Evolutionary conservation across 2,329 filamentous ascomycete species (phyloP).

Genomic region (Hypoxylon sp.): DNA sequence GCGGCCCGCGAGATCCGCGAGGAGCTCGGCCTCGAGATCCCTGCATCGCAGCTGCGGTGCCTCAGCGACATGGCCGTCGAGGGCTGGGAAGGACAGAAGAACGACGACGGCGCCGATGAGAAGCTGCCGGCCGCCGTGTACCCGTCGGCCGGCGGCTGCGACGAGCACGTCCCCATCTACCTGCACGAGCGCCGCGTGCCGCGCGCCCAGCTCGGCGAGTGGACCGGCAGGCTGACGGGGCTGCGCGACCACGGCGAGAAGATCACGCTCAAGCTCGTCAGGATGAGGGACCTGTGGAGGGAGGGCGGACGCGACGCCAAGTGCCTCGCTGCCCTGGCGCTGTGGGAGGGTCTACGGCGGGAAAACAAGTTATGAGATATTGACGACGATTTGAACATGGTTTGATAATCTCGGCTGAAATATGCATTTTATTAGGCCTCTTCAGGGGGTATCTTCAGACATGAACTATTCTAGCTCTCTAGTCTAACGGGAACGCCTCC

Average conservation of each 20-base stretch:
- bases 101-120: slow-evolving; percentile 43
- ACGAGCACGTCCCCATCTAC: slow-evolving; percentile 67
- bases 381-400: not conserved
- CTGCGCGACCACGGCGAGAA: slow-evolving; percentile 66
- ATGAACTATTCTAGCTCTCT: not conserved
- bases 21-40: slow-evolving; percentile 64
- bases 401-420: not conserved
- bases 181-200: slow-evolving; percentile 62
- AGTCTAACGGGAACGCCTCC: not conserved
- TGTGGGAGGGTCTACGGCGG: slow-evolving; percentile 64
- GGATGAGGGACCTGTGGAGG: slow-evolving; percentile 63
- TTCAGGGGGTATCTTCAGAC: not conserved
- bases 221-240: slow-evolving; percentile 66
- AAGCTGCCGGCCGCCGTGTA: slow-evolving; percentile 59
- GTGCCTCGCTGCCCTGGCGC: slow-evolving; percentile 64
- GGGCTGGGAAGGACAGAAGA: slow-evolving; percentile 18
- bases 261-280: slow-evolving; percentile 67
- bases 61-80: slow-evolving; percentile 57
- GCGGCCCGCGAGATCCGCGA: slow-evolving; percentile 69
- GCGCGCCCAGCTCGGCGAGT: slow-evolving; percentile 58
- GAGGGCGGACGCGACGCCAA: slow-evolving; percentile 66
- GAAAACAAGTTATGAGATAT: slow-evolving; percentile 48
- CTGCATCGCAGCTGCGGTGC: slow-evolving; percentile 55
- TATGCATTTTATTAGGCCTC: not conserved
- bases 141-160: slow-evolving; percentile 66